Base-by-base conservation (phyloP, 768 basidiomycete genomes). In the Cyclocybe cylindracea region DNA sequence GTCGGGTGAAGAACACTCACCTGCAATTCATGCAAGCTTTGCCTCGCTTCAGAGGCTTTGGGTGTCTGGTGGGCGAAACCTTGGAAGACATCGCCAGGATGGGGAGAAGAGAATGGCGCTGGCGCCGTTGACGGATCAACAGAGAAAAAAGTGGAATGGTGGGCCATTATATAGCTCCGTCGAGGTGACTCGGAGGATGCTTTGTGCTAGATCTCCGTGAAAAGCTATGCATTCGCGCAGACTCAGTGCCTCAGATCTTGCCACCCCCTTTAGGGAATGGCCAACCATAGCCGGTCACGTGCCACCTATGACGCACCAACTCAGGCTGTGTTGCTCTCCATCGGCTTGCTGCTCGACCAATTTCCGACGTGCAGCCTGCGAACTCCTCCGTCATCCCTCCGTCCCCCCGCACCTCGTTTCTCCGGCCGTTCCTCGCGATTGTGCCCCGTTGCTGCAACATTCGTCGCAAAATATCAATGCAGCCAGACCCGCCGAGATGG, bases 1-100 rank as follows among this genome's bases (percentile, higher is more conserved):
- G 49, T 48, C 19, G 24, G 24, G 24, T 2, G 42, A 43, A n/a
- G 8, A 31, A 44, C 7, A 60, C 71, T 46, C 53, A 76, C 79
- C 79, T 70, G 72, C 79, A 82, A 49, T 75, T 78, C 68, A 79
- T 74, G 51, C 80, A 82, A 50, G 80, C 80, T 49, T 70, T 76
- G n/a, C 80, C 80, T 53, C 80, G 68, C 69, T 76, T 78, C 60
- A 82, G 62, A 9, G 80, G 79, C 61, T 71, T 76, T 13, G 73
- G 59, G 36, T 57, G 60, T 56, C 58, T 68, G 49, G 62, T 61
- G n/a, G 63, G 58, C 48, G 61, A 60, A 48, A 61, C 57, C 50
- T 63, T 69, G 32, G 70, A 65, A 59, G 72, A 70, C 75, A 76
- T 77, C 65, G 66, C 65, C 65, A 63, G 63, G 54, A 56, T 55